A percentile compares a stretch with the other conserved stretches of the same genome.
These are phyloP conservation scores for Lipomyces yamanashiensis DNA, from an alignment of 805 yeast species.

Conservation along the genomic window DNA sequence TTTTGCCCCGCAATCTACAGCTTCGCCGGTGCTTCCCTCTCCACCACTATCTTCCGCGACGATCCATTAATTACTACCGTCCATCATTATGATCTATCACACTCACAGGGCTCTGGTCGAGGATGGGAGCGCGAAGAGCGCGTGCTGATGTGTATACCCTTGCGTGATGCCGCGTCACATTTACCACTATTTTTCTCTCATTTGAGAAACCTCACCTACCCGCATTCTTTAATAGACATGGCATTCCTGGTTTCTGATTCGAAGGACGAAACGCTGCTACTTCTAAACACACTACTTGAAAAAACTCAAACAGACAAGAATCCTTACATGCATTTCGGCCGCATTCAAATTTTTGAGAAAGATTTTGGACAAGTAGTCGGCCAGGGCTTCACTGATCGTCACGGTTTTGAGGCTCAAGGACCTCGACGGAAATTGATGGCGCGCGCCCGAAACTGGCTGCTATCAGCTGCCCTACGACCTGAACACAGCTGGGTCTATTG, in stretches of 20 bases:
- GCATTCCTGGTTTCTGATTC: conserved; percentile 91
- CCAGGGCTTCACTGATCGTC: conserved; percentile 90
- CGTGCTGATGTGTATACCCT: conserved; percentile 82
- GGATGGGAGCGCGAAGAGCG: conserved; percentile 86
- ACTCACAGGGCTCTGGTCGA: conserved; percentile 64
- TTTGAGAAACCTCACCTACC: conserved; percentile 75
- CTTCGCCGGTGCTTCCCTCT: conserved; percentile 25
- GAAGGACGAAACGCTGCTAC: conserved; percentile 81
- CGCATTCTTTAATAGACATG: conserved; percentile 78
- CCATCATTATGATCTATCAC: conserved; percentile 71
- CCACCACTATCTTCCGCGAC: conserved; percentile 33
- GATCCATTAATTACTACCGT: conserved; percentile 49
- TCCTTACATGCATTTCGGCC: conserved; percentile 69
- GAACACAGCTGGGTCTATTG: conserved; percentile 95
- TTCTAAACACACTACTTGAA: conserved; percentile 59
- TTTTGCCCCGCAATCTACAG: conserved; percentile 33
- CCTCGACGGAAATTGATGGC: conserved; percentile 96
- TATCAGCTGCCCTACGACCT: conserved; percentile 83
- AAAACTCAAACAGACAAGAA: conserved; percentile 70
- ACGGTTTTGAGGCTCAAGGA: conserved; percentile 95
- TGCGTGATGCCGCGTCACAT: conserved; percentile 90
- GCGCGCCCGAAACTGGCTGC: conserved; percentile 90
- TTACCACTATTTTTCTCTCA: conserved; percentile 87
- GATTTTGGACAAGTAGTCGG: conserved; percentile 94
- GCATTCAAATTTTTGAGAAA: conserved; percentile 84